A percentile compares a stretch with the other conserved stretches of the same genome.
phyloP scores from a whole-genome alignment of 2,329 filamentous ascomycete genomes.

The Beauveria brongniartii region DNA sequence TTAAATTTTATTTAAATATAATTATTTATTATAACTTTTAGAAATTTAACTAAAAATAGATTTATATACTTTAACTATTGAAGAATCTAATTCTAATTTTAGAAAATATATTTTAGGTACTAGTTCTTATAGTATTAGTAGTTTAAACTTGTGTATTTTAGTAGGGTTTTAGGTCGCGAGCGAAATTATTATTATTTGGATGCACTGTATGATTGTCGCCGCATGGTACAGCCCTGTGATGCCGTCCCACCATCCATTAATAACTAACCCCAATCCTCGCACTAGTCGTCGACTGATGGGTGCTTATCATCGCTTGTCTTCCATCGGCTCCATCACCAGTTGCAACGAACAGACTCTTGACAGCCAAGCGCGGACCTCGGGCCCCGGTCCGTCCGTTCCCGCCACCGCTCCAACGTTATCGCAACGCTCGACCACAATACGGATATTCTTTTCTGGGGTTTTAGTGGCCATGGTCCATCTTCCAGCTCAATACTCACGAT shows the following conservation, averaged over 20 bases:
- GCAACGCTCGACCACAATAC: conserved; percentile 19
- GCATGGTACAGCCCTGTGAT: neutral
- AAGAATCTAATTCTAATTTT: no score
- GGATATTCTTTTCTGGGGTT: conserved; percentile 18
- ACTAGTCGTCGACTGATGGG: neutral
- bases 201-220: neutral
- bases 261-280: neutral
- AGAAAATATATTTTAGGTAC: no score
- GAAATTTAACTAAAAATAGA: no score
- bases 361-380: neutral
- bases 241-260: neutral
- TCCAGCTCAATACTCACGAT: neutral
- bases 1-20: no score
- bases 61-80: no score
- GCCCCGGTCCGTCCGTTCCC: neutral
- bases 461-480: conserved; percentile 19
- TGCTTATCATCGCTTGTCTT: neutral
- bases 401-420: neutral
- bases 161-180: no score
- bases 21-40: no score
- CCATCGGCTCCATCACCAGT: no score
- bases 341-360: no score
- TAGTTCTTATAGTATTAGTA: no score
- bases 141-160: no score
- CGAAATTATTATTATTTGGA: no score